Conservation (phyloP, 257 asterid species). For the Solanum etuberosum region DNA sequence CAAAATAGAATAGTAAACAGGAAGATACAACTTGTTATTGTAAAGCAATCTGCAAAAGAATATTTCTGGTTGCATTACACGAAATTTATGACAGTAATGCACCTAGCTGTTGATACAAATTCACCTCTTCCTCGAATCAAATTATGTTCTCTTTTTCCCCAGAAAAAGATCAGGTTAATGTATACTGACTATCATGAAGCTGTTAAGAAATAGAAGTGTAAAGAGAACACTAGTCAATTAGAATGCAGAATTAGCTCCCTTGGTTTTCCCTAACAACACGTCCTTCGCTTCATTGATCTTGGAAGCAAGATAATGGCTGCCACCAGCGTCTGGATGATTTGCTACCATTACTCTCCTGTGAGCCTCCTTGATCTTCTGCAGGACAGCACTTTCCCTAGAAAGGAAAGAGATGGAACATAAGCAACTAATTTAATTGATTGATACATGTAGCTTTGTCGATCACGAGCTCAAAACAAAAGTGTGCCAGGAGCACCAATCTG, state of each 20-base stretch:
- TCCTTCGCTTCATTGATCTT: slow-evolving; percentile 86
- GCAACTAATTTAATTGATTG: neutral
- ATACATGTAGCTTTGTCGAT: neutral
- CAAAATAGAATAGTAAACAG: neutral
- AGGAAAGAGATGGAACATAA: neutral
- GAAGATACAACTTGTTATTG: neutral
- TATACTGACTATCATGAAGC: neutral
- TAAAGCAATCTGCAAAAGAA: neutral
- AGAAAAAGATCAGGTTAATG: neutral
- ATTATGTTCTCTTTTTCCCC: neutral
- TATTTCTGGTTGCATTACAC: neutral
- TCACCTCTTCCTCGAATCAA: neutral
- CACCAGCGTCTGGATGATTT: slow-evolving; percentile 92
- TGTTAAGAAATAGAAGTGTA: neutral
- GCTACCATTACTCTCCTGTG: slow-evolving; percentile 82
- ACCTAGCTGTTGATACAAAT: neutral
- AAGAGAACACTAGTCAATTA: slow-evolving; percentile 5
- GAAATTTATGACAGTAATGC: neutral
- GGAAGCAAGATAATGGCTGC: slow-evolving; percentile 78
- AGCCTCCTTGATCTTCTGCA: slow-evolving; percentile 61
- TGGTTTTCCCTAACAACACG: slow-evolving; percentile 30
- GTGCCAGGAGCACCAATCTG: neutral
- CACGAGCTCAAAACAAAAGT: neutral
- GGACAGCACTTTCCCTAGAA: slow-evolving; percentile 35
- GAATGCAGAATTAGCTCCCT: slow-evolving; percentile 33